Conservation (phyloP, 305 asterid species). For the Nicotiana rustica region DNA sequence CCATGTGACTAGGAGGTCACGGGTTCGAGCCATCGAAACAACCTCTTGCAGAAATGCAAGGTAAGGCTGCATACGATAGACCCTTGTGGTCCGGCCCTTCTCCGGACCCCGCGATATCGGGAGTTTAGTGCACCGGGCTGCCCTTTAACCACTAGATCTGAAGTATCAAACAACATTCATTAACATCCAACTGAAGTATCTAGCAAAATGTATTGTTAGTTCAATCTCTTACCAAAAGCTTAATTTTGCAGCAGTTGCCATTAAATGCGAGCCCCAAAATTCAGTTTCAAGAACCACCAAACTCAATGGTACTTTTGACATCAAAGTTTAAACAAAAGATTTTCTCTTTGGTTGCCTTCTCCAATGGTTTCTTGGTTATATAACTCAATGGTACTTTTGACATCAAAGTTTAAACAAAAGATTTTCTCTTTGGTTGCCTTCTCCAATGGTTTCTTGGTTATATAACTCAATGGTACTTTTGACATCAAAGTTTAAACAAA, state of each 20-base stretch:
- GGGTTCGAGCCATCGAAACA: too few relatives aligned
- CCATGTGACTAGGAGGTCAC: too few relatives aligned
- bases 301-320: not conserved
- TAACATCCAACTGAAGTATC: not conserved
- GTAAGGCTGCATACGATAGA: too few relatives aligned
- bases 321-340: too few relatives aligned
- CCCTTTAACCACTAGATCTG: too few relatives aligned
- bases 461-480: not conserved
- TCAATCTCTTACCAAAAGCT: not conserved
- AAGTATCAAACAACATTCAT: too few relatives aligned
- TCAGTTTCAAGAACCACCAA: not conserved
- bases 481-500: too few relatives aligned
- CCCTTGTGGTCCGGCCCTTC: too few relatives aligned
- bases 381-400: not conserved
- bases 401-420: too few relatives aligned
- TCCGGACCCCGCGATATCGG: too few relatives aligned
- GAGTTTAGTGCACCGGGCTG: too few relatives aligned
- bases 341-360: not conserved
- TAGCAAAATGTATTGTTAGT: not conserved
- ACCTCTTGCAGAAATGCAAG: too few relatives aligned
- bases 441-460: not conserved
- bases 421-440: not conserved
- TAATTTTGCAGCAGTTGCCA: not conserved
- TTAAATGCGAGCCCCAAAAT: not conserved
- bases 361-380: not conserved